Percentiles rank a stretch among this genome's conserved stretches.
Evolutionary conservation across 257 asterid species (phyloP).

Genomic region (Echium plantagineum): DNA sequence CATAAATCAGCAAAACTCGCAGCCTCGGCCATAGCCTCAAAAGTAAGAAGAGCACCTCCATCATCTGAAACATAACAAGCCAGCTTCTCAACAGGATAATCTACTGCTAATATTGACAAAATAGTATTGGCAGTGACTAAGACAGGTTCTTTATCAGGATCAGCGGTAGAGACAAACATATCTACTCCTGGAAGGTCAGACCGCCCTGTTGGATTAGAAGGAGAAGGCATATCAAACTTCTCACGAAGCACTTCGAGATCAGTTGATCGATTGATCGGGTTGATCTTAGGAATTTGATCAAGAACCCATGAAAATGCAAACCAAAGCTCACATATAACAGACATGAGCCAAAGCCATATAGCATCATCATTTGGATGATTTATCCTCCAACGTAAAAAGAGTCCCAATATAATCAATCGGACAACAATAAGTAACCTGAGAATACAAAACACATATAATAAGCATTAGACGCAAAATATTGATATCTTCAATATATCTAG

Average conservation of each 20-base stretch:
- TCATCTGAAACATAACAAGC: slow-evolving; percentile 36
- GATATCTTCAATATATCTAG: no score
- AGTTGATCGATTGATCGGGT: slow-evolving; percentile 25
- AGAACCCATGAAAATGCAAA: slow-evolving; percentile 33
- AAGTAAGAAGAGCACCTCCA: slow-evolving; percentile 33
- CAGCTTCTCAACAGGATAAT: slow-evolving; percentile 32
- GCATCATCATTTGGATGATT: slow-evolving; percentile 25
- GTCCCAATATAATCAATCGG: slow-evolving; percentile 19
- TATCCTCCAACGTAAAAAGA: slow-evolving; percentile 28
- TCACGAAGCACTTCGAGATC: slow-evolving; percentile 23
- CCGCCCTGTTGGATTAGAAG: slow-evolving; percentile 23
- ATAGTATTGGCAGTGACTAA: slow-evolving; percentile 33
- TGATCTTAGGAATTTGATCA: slow-evolving; percentile 27
- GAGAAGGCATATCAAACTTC: slow-evolving; percentile 26
- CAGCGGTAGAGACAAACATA: slow-evolving; percentile 31
- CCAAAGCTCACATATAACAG: slow-evolving; percentile 29
- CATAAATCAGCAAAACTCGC: slow-evolving; percentile 33
- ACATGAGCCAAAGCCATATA: slow-evolving; percentile 32
- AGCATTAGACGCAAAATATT: no score
- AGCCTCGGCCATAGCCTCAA: slow-evolving; percentile 41
- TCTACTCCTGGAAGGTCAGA: slow-evolving; percentile 33
- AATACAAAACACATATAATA: no score
- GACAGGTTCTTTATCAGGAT: slow-evolving; percentile 35
- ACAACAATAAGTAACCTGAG: slow-evolving; percentile 24
- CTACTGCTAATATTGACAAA: slow-evolving; percentile 30